phyloP scores from a whole-genome alignment of 1,139 yeast species.

The Saccharomycopsis hybrid region DNA sequence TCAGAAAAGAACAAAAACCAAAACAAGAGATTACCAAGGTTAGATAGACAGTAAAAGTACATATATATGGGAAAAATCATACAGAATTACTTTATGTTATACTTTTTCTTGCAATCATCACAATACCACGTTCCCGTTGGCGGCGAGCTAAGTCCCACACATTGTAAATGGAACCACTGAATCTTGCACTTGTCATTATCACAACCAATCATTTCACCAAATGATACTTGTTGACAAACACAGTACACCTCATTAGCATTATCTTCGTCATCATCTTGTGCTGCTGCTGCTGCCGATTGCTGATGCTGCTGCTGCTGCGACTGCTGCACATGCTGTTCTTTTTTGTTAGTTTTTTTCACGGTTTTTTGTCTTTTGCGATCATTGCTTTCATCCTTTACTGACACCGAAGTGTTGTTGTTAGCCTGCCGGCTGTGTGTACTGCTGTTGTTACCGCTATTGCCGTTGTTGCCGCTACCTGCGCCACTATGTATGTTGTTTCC shows the following conservation, averaged over 20 bases:
- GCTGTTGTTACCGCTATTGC: background rate
- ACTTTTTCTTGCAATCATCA: slow-evolving; percentile 58
- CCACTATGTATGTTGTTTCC: no score
- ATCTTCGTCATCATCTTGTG: slow-evolving; percentile 25
- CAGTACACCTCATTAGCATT: slow-evolving; percentile 72
- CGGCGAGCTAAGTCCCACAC: slow-evolving; percentile 83
- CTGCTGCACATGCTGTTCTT: no score
- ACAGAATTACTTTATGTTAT: slow-evolving; percentile 1
- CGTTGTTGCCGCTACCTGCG: background rate
- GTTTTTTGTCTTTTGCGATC: no score
- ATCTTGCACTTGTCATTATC: slow-evolving; percentile 90
- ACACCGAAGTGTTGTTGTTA: no score
- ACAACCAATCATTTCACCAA: slow-evolving; percentile 98
- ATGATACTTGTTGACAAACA: slow-evolving; percentile 92
- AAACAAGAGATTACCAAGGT: no score
- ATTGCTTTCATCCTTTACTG: no score
- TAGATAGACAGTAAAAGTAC: no score
- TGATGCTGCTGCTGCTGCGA: no score
- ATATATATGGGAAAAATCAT: no score
- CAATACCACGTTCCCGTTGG: slow-evolving; percentile 98
- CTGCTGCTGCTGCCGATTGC: background rate
- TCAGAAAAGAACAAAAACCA: no score
- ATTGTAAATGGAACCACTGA: slow-evolving; percentile 97
- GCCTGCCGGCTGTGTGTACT: no score
- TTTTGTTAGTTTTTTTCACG: no score